Percentiles rank a stretch among this genome's conserved stretches.
phyloP scores from a whole-genome alignment of 2,329 filamentous ascomycete genomes.

The Paraphaeosphaeria minitans region DNA sequence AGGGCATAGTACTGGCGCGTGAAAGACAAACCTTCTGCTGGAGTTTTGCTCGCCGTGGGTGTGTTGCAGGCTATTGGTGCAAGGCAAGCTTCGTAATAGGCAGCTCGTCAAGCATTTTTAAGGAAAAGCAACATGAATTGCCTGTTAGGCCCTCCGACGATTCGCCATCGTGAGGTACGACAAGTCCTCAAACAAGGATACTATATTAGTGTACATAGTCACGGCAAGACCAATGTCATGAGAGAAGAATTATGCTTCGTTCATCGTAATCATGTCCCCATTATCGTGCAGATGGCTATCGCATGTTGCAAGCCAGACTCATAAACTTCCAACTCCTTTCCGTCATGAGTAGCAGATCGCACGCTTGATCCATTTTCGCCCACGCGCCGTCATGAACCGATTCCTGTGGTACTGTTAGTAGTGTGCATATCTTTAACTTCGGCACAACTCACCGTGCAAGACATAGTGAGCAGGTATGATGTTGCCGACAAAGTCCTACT shows the following conservation, averaged over 20 bases:
- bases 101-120: background rate
- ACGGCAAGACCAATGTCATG: background rate
- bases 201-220: background rate
- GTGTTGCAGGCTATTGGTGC: constrained; percentile 21
- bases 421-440: background rate
- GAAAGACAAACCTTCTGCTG: constrained; percentile 19
- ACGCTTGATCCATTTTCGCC: background rate
- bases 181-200: background rate
- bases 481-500: background rate
- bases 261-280: background rate
- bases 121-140: background rate
- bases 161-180: background rate
- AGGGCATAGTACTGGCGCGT: constrained; percentile 16
- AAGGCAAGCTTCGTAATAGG: constrained; percentile 14
- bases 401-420: background rate
- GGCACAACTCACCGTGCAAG: background rate
- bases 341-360: background rate
- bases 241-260: background rate
- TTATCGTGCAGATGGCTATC: background rate
- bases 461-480: background rate
- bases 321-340: background rate
- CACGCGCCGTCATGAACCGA: background rate
- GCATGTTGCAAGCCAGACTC: background rate
- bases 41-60: constrained; percentile 16
- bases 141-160: background rate